Evolutionary conservation across 805 yeast genomes (phyloP), one percentile per base, ranked within the genome.

Genomic region (Monosporozyma aquatica): DNA sequence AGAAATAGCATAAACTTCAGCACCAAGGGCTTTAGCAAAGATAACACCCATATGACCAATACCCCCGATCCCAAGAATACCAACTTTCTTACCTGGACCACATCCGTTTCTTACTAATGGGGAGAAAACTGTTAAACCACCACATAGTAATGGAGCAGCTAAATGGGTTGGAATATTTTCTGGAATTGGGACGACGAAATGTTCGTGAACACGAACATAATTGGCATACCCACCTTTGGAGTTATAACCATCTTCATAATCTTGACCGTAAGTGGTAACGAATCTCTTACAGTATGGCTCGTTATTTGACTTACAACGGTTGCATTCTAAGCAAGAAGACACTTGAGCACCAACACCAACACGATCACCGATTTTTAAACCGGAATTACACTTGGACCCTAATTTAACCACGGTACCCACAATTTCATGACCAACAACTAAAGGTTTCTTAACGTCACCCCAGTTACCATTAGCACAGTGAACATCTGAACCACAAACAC

Each of bases 321-420:
- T 54, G 65, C 94, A 85, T 13, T 72, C 64, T 43, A 69, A 61
- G 66, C 94, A 84, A 29, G 82, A 67, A 44, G 64, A 66, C 21
- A 71, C 67, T 55, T 75, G 79, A 21, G 92, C 90, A 52, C 95
- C 95, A 39, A 82, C 72, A 42, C 90, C 95, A 22, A 82, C 92
- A 49, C 86, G 69, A 50, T 85, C 80, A 43, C 94, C 95, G 15
- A 80, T 58, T 69, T 74, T 65, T 63, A 70, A 41, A 47, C 67
- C 64, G 10, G 58, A 51, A 8, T 62, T 59, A 49, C 82, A 76
- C 27, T 72, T 65, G n/a, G 68, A 51, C 42, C 92, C 95, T 32
- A 81, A 67, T 28, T 66, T 69, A 15, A 74, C 67, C 22, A 80
- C 80, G 28, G 59, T 66, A 34, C 86, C 86, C 36, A 80, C 64